Conservation (phyloP, 2,329 filamentous ascomycete species). For the Ceratocystis cubensis region DNA sequence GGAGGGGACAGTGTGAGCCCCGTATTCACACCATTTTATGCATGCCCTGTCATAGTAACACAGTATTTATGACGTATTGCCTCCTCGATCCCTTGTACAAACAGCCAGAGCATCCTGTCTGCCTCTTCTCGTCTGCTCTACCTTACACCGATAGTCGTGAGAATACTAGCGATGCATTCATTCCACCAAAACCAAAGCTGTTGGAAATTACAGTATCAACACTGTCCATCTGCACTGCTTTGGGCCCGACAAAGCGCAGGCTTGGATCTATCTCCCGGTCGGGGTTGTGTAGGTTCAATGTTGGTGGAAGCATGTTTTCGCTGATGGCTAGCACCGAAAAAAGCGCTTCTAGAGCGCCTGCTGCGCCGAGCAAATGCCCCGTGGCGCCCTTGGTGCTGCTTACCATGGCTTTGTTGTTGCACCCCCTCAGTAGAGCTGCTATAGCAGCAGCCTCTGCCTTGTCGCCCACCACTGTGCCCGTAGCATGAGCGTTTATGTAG, state of each 20-base stretch:
- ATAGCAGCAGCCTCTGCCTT: constrained; percentile 79
- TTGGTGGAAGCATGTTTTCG: constrained; percentile 72
- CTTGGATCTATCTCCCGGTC: constrained; percentile 46
- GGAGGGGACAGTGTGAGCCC: constrained; percentile 11
- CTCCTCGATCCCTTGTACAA: no score
- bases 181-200: constrained; percentile 95
- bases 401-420: constrained; percentile 31
- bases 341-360: constrained; percentile 79
- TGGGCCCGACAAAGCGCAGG: constrained; percentile 73
- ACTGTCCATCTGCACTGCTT: constrained; percentile 50
- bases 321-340: constrained; percentile 70
- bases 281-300: constrained; percentile 62
- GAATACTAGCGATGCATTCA: constrained; percentile 83
- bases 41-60: neutral
- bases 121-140: neutral
- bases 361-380: constrained; percentile 82
- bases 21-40: neutral
- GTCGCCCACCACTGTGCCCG: constrained; percentile 75
- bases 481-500: constrained; percentile 94
- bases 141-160: constrained; percentile 26
- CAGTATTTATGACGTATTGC: neutral
- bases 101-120: neutral
- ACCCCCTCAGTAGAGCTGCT: constrained; percentile 49
- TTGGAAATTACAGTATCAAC: constrained; percentile 75
- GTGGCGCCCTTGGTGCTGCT: constrained; percentile 91